phyloP scores from a whole-genome alignment of 129 eudicot species.

The Gnaphalium uliginosum region DNA sequence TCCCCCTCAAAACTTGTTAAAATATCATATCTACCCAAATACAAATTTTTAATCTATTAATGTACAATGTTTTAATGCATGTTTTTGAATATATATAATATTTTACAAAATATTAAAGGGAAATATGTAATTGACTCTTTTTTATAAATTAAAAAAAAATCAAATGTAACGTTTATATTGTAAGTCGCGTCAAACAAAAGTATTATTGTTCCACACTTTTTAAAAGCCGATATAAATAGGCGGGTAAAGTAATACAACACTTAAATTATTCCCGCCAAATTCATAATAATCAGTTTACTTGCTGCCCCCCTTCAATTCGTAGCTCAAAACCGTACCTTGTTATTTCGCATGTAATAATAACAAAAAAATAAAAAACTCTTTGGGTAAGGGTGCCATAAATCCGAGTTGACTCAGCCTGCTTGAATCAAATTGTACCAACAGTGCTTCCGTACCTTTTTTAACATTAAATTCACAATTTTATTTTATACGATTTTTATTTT shows the following conservation, averaged over 20 bases:
- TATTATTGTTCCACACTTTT: neutral
- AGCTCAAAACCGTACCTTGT: constrained; percentile 25
- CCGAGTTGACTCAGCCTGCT: constrained; percentile 31
- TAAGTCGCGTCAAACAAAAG: neutral
- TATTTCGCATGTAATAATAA: neutral
- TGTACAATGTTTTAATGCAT: no score
- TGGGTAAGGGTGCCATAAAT: neutral
- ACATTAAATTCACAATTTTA: neutral
- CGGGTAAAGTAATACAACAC: constrained; percentile 25
- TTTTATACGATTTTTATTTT: neutral
- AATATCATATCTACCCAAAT: no score
- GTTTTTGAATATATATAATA: no score
- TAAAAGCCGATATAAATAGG: constrained; percentile 3
- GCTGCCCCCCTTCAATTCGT: constrained; percentile 6
- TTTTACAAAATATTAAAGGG: no score
- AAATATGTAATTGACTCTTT: no score
- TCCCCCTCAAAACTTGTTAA: no score
- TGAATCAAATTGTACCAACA: neutral
- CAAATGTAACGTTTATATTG: no score
- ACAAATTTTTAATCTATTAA: no score
- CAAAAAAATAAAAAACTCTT: neutral
- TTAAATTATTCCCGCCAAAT: constrained; percentile 36
- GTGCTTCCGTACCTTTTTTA: neutral
- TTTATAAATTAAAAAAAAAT: no score
- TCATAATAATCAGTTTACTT: constrained; percentile 16